Percentiles rank a stretch among this genome's conserved stretches.
phyloP scores from a whole-genome alignment of 768 basidiomycete species.

The Amanita muscaria region DNA sequence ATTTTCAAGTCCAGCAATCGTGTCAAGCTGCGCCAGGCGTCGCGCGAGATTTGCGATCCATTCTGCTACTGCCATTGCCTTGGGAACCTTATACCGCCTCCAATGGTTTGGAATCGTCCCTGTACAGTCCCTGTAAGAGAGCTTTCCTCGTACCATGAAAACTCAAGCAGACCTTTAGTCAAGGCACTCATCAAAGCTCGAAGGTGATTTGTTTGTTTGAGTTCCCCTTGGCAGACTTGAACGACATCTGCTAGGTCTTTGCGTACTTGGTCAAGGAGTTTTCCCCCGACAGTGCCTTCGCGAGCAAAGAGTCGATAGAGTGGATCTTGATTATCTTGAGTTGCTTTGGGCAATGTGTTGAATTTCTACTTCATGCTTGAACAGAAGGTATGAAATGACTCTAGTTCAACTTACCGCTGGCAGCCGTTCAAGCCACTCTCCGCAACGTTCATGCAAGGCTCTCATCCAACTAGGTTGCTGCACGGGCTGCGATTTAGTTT shows the following conservation, averaged over 20 bases:
- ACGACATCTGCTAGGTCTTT: constrained; percentile 76
- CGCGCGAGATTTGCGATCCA: constrained; percentile 81
- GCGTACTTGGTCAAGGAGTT: constrained; percentile 69
- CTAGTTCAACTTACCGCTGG: constrained; percentile 49
- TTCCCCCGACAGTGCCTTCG: constrained; percentile 74
- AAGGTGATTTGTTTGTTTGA: constrained; percentile 95
- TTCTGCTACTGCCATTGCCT: constrained; percentile 69
- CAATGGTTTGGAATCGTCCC: constrained; percentile 86
- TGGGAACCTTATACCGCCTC: constrained; percentile 83
- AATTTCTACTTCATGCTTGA: constrained; percentile 38
- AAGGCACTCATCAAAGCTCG: constrained; percentile 85
- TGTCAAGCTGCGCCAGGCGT: constrained; percentile 76
- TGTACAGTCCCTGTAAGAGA: constrained; percentile 21
- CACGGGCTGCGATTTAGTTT: constrained; percentile 53
- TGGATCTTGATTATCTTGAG: constrained; percentile 71
- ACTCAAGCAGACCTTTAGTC: constrained; percentile 61
- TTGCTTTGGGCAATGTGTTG: constrained; percentile 53
- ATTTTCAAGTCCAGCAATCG: constrained; percentile 55
- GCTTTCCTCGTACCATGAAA: neutral
- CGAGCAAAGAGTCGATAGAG: constrained; percentile 83
- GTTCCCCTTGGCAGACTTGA: constrained; percentile 74
- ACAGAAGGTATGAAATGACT: neutral
- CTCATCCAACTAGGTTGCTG: constrained; percentile 97
- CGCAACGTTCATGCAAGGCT: constrained; percentile 67
- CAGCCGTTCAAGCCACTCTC: constrained; percentile 72